Evolutionary conservation across 768 basidiomycete species (phyloP).

Genomic region (Hygrophoropsis aurantiaca): DNA sequence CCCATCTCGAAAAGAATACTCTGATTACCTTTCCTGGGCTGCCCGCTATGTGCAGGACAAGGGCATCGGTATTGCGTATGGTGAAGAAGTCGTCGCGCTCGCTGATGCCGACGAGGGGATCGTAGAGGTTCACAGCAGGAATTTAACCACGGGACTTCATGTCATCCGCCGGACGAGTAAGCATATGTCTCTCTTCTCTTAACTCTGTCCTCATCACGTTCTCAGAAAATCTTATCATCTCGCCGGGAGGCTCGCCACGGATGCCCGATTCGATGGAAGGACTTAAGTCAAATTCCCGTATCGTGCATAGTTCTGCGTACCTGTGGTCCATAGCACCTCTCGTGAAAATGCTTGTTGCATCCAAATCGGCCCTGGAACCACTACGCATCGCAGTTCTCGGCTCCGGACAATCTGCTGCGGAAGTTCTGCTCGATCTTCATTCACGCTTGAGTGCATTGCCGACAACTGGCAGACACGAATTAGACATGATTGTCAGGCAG

Average conservation of each 20-base stretch:
- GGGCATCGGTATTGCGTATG: constrained; percentile 44
- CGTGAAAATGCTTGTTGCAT: constrained; percentile 26
- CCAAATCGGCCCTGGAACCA: constrained; percentile 18
- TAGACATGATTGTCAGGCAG: constrained; percentile 53
- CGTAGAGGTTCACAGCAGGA: constrained; percentile 39
- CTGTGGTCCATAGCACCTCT: constrained; percentile 36
- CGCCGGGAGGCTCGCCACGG: constrained; percentile 48
- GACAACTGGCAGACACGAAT: constrained; percentile 30
- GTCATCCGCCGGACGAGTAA: constrained; percentile 37
- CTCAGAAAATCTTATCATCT: constrained; percentile 48
- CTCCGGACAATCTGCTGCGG: constrained; percentile 48
- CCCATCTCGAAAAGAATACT: constrained; percentile 52
- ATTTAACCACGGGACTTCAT: constrained; percentile 35
- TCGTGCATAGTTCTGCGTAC: constrained; percentile 47
- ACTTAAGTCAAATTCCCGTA: constrained; percentile 32
- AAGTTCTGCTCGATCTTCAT: constrained; percentile 46
- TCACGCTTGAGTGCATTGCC: constrained; percentile 35
- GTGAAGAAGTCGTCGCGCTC: constrained; percentile 46
- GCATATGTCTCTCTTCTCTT: constrained; percentile 13
- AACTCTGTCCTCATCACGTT: background rate
- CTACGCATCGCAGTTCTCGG: constrained; percentile 46
- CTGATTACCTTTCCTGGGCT: constrained; percentile 56
- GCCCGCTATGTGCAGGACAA: constrained; percentile 42
- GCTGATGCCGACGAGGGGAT: constrained; percentile 30
- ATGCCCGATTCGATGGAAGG: constrained; percentile 38